phyloP scores from a whole-genome alignment of 345 rosid genomes.

The Lepidium didymum region DNA sequence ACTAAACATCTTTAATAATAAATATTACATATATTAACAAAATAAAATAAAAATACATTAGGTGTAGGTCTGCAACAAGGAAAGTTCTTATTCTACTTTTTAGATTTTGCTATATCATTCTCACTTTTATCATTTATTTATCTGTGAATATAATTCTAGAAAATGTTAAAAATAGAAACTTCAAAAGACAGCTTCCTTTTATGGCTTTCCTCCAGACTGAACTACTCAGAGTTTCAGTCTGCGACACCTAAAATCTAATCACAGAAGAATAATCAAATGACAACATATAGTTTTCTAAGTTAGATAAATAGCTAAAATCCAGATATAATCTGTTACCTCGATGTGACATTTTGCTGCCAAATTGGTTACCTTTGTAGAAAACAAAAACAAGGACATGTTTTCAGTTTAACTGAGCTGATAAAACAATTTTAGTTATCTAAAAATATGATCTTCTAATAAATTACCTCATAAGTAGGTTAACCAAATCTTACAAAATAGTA shows the following conservation, averaged over 20 bases:
- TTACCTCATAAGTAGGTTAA: background rate
- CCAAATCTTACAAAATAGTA: background rate
- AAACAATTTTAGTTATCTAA: background rate
- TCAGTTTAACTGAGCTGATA: background rate
- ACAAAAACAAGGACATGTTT: background rate
- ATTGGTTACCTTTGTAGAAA: background rate
- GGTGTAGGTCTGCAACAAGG: conserved; percentile 24
- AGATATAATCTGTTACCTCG: conserved; percentile 28
- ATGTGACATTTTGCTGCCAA: conserved; percentile 39
- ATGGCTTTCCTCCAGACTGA: conserved; percentile 14
- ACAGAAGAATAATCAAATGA: conserved; percentile 11
- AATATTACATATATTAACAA: conserved; percentile 1
- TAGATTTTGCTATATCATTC: conserved; percentile 16
- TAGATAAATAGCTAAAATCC: background rate
- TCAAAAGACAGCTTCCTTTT: conserved; percentile 9
- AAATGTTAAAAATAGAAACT: background rate
- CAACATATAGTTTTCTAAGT: background rate
- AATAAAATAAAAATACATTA: conserved; percentile 2
- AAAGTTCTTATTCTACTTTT: conserved; percentile 29
- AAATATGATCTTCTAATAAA: background rate
- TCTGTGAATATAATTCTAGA: background rate
- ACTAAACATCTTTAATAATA: background rate
- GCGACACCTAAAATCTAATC: conserved; percentile 7
- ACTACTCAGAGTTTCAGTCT: conserved; percentile 26
- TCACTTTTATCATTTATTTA: conserved; percentile 7